Base-by-base conservation (phyloP, 305 asterid genomes). In the Solanum hybrid region DNA sequence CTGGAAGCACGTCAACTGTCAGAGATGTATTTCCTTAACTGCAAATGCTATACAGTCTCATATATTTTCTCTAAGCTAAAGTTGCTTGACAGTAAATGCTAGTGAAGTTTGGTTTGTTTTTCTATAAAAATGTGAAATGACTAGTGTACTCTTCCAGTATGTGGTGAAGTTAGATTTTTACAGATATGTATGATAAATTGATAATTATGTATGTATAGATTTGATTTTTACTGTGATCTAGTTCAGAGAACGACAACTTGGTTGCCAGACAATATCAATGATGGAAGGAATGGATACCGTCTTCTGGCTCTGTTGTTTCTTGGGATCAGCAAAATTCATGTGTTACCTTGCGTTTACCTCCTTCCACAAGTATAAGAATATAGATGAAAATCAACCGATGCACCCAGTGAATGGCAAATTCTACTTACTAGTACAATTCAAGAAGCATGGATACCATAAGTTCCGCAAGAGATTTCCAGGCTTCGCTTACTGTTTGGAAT, bases 181-280 rank as follows among this genome's bases (percentile, higher is more conserved):
- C 73, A 66, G 29, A 64, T 64, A 64, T 22, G 27, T 64, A 22
- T 64, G 72, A 64, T 64, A 64, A 22, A 8, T 64, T 64, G 72
- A 64, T 64, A 64, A 22, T 22, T 64, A 22, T 64, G 72, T 64
- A 64, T 8, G 11, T 64, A 64, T 22, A 64, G 6, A 64, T 64
- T 64, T 64, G 72, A 64, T 64, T 22, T 64, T 22, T 64, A 64
- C 24, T 64, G 27, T 22, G 94, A 93, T 90, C 87, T 91, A 37
- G 89, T 95, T 20, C 90, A 87, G 7, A 91, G 88, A 64, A 66
- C 73, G 73, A 66, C 73, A n/a, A 2, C 90, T 6, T 96, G 98
- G 99, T 90, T 96, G 90, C 96, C 99, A 4, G 95, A 95, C 22
- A 88, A 94, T 79, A 94, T 96, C 37, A 93, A 95, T 38, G n/a